These are phyloP conservation scores for Trifolium subterraneum DNA, from an alignment of 306 rosid species.

Conservation along the genomic window DNA sequence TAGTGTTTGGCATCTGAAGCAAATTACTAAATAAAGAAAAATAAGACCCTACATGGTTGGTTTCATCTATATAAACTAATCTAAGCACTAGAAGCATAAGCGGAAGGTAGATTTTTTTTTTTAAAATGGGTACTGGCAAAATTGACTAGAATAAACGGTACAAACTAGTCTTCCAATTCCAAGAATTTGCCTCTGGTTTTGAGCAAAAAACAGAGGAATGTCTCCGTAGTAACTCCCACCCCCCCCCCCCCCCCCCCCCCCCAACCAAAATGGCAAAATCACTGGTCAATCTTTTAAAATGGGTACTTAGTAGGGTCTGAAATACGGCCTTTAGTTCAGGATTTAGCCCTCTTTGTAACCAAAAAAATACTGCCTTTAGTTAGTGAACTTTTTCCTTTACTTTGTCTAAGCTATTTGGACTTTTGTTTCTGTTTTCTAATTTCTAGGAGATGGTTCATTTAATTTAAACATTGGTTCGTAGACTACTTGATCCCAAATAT, in stretches of 20 bases:
- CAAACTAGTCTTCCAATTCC: constrained; percentile 20
- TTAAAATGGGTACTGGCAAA: too few relatives aligned
- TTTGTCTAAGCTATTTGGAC: neutral
- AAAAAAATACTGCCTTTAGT: neutral
- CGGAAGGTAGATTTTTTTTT: neutral
- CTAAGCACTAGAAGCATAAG: constrained; percentile 29
- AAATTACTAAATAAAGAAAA: constrained; percentile 31
- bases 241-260: too few relatives aligned
- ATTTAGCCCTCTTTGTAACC: too few relatives aligned
- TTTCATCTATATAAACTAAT: constrained; percentile 24
- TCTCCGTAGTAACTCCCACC: constrained; percentile 4
- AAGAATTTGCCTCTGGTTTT: constrained; percentile 10
- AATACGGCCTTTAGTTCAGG: neutral
- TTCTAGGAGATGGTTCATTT: constrained; percentile 15
- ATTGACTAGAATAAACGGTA: constrained; percentile 7
- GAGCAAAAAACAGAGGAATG: constrained; percentile 20
- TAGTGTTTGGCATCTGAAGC: constrained; percentile 28
- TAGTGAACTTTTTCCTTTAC: constrained; percentile 1
- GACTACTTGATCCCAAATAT: neutral
- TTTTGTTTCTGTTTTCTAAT: constrained; percentile 4
- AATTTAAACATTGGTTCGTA: neutral
- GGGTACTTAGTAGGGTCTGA: neutral
- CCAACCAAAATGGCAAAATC: neutral
- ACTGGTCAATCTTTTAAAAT: neutral
- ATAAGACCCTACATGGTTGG: constrained; percentile 5